Percentiles rank a stretch among this genome's conserved stretches.
Evolutionary conservation across 2,329 filamentous ascomycete species (phyloP).

Genomic region (Cordyceps militaris): DNA sequence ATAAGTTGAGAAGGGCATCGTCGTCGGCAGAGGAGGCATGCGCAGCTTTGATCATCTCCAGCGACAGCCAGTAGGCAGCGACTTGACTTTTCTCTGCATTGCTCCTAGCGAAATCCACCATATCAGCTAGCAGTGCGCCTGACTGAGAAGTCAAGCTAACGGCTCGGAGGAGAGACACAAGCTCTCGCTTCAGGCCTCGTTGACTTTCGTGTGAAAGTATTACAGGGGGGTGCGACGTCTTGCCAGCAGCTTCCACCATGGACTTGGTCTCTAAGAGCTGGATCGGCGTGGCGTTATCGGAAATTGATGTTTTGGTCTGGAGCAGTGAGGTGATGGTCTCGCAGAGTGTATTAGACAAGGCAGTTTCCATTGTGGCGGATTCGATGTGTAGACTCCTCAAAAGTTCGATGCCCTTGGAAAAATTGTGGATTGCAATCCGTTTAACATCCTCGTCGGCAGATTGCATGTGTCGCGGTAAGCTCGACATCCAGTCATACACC

Average conservation of each 20-base stretch:
- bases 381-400: conserved; percentile 57
- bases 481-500: conserved; percentile 73
- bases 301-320: conserved; percentile 16
- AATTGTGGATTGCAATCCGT: conserved; percentile 61
- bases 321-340: conserved; percentile 58
- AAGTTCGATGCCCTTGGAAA: conserved; percentile 66
- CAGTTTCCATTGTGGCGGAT: conserved; percentile 59
- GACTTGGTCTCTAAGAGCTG: conserved; percentile 18
- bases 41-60: conserved; percentile 60
- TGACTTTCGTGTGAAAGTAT: conserved; percentile 61
- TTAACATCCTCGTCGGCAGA: conserved; percentile 75
- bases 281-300: conserved; percentile 19
- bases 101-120: conserved; percentile 57
- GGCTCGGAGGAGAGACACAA: conserved; percentile 50
- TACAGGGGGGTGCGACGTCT: conserved; percentile 48
- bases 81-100: conserved; percentile 53
- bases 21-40: conserved; percentile 46
- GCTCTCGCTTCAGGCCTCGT: conserved; percentile 48
- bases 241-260: conserved; percentile 13
- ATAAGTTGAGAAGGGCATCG: conserved; percentile 58
- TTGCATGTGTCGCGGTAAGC: conserved; percentile 77
- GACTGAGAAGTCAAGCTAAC: conserved; percentile 53
- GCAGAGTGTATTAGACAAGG: conserved; percentile 60
- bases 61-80: conserved; percentile 72
- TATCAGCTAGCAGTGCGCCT: conserved; percentile 53